These are phyloP conservation scores for Vigna reflexopilosa DNA, from an alignment of 306 rosid genomes.

Conservation along the genomic window DNA sequence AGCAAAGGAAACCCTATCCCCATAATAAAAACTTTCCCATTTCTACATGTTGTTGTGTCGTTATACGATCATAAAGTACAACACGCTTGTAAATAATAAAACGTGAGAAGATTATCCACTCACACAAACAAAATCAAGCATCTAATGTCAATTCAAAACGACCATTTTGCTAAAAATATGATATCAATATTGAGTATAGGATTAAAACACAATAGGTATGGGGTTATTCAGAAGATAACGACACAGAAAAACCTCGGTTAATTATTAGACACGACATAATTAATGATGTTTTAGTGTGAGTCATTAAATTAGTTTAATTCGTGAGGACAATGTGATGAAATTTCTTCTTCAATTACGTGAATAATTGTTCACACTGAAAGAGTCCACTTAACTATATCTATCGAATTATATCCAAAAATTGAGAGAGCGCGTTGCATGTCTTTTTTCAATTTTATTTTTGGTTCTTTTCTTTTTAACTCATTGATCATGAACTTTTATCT, in stretches of 20 bases:
- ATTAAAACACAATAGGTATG: slow-evolving; percentile 6
- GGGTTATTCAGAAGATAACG: slow-evolving; percentile 29
- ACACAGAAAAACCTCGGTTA: slow-evolving; percentile 17
- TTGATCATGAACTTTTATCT: slow-evolving; percentile 7
- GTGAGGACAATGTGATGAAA: slow-evolving; percentile 30
- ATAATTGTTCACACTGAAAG: neutral
- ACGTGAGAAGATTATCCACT: slow-evolving; percentile 8
- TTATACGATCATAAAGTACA: neutral
- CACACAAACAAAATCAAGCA: slow-evolving; percentile 14
- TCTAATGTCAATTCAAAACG: slow-evolving; percentile 15
- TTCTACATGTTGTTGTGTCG: neutral
- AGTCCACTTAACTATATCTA: slow-evolving; percentile 1
- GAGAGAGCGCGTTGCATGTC: neutral
- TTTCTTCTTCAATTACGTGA: slow-evolving; percentile 34
- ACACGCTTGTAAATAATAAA: slow-evolving; percentile 4
- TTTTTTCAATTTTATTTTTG: neutral
- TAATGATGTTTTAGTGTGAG: neutral
- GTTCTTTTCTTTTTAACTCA: neutral
- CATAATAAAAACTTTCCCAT: neutral
- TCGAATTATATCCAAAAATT: neutral
- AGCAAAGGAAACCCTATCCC: neutral
- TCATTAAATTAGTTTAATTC: slow-evolving; percentile 36
- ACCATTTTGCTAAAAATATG: slow-evolving; percentile 23
- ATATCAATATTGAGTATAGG: slow-evolving; percentile 38
- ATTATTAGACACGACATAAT: neutral